Percentiles rank a stretch among this genome's conserved stretches.
phyloP scores from a whole-genome alignment of 805 yeast genomes.

The Pichia pseudocactophila region DNA sequence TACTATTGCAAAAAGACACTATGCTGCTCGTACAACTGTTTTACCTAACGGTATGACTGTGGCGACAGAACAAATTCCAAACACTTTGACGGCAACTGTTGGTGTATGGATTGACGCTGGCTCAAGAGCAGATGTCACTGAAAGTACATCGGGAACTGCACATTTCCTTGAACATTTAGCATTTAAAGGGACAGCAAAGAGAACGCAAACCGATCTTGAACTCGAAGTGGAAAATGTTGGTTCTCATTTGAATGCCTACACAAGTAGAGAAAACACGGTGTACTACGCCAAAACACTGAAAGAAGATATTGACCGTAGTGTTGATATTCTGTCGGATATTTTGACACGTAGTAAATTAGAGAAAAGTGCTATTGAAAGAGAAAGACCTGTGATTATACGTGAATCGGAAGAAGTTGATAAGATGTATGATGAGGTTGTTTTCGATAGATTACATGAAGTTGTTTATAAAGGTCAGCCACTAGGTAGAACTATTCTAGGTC shows the following conservation, averaged over 20 bases:
- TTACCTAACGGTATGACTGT: slow-evolving; percentile 90
- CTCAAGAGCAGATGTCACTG: slow-evolving; percentile 82
- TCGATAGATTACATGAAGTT: slow-evolving; percentile 91
- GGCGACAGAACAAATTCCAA: slow-evolving; percentile 83
- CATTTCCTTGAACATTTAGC: slow-evolving; percentile 96
- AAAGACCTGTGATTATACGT: slow-evolving; percentile 90
- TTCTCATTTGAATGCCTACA: slow-evolving; percentile 96
- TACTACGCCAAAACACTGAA: slow-evolving; percentile 86
- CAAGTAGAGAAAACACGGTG: slow-evolving; percentile 95
- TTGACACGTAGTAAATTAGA: slow-evolving; percentile 80
- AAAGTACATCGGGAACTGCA: slow-evolving; percentile 86
- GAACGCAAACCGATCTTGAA: slow-evolving; percentile 79
- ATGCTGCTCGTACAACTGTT: slow-evolving; percentile 57
- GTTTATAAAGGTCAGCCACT: slow-evolving; percentile 86
- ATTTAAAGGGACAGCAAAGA: slow-evolving; percentile 81
- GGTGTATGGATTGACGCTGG: slow-evolving; percentile 99
- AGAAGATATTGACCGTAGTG: slow-evolving; percentile 73
- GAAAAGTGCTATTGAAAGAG: slow-evolving; percentile 81
- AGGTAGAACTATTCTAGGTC: slow-evolving; percentile 95
- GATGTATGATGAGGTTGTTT: slow-evolving; percentile 96
- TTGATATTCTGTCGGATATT: slow-evolving; percentile 84
- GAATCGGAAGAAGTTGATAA: slow-evolving; percentile 97
- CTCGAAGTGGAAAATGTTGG: slow-evolving; percentile 94
- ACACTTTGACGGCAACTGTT: slow-evolving; percentile 88
- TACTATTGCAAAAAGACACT: slow-evolving; percentile 21